phyloP scores from a whole-genome alignment of 306 rosid species.

The Morella rubra region DNA sequence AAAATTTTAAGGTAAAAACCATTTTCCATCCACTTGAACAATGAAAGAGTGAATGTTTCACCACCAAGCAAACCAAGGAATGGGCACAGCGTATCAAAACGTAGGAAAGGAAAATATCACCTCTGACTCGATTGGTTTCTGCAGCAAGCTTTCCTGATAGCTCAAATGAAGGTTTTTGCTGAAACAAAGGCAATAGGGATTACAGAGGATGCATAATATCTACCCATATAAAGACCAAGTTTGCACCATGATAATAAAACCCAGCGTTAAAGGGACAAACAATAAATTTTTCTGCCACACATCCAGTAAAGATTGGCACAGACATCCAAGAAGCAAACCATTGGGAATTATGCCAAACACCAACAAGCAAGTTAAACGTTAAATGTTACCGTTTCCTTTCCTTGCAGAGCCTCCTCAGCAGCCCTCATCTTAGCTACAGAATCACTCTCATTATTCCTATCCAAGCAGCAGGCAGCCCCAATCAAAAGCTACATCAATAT shows the following conservation, averaged over 20 bases:
- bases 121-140: constrained; percentile 90
- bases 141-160: constrained; percentile 98
- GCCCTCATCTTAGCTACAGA: constrained; percentile 77
- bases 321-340: not conserved
- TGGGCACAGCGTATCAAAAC: constrained; percentile 8
- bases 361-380: constrained; percentile 10
- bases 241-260: not conserved
- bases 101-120: constrained; percentile 34
- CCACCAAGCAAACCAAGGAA: constrained; percentile 5
- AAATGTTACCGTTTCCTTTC: constrained; percentile 66
- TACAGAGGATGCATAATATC: not conserved
- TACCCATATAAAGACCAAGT: not conserved
- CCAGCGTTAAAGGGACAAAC: not conserved
- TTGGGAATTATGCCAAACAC: constrained; percentile 9
- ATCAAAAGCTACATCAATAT: constrained; percentile 36
- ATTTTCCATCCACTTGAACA: not conserved
- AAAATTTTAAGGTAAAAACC: not conserved
- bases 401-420: constrained; percentile 82
- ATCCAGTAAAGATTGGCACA: not conserved
- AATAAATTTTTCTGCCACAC: not conserved
- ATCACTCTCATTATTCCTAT: constrained; percentile 80
- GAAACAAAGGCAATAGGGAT: constrained; percentile 31
- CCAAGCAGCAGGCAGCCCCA: constrained; percentile 38
- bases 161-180: constrained; percentile 95
- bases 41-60: not conserved